Evolutionary conservation across 345 rosid genomes (phyloP).

Genomic region (Acer saccharum): DNA sequence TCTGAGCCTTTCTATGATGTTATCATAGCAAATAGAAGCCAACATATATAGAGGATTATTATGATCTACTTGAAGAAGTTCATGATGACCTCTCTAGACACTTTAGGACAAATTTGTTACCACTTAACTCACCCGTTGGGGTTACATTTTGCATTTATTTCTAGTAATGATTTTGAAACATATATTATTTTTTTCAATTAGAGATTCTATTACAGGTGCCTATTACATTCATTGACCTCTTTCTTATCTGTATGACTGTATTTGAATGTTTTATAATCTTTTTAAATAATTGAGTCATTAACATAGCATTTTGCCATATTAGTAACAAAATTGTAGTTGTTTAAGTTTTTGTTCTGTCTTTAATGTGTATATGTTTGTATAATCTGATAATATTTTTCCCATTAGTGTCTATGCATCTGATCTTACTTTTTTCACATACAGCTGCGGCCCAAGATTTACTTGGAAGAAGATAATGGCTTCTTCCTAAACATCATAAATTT

Average conservation of each 20-base stretch:
- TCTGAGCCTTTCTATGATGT: too few species aligned
- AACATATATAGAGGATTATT: too few species aligned
- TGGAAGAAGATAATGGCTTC: not conserved
- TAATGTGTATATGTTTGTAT: not conserved
- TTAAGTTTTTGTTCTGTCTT: not conserved
- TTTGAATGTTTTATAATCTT: not conserved
- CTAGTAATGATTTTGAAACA: not conserved
- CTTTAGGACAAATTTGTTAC: too few species aligned
- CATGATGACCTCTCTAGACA: too few species aligned
- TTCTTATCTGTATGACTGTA: not conserved
- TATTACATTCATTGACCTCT: not conserved
- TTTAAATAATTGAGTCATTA: not conserved
- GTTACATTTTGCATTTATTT: not conserved
- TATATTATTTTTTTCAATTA: not conserved
- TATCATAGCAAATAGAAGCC: too few species aligned
- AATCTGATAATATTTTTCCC: not conserved
- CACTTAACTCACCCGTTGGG: too few species aligned
- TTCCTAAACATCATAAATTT: not conserved
- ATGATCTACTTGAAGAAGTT: too few species aligned
- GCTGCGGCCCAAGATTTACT: not conserved
- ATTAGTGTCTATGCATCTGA: not conserved
- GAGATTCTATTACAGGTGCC: not conserved
- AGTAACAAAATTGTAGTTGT: not conserved
- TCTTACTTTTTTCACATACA: conserved; percentile 2
- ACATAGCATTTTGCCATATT: not conserved